Evolutionary conservation across 2,329 filamentous ascomycete species (phyloP).

Genomic region (Tolypocladium ophioglossoides): DNA sequence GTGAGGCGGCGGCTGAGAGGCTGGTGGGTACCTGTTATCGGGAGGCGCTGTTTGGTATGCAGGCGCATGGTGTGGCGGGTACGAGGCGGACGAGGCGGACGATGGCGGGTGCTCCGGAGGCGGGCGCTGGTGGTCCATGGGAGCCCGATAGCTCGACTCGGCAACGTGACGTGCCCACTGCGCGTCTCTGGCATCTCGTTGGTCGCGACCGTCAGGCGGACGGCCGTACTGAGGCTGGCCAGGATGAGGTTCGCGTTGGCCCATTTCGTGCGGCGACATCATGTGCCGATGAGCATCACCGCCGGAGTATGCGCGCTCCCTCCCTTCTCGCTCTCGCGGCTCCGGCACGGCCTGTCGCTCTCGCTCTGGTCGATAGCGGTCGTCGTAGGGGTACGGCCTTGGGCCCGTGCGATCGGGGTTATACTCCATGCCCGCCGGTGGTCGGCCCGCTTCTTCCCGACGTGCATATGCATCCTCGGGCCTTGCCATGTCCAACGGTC

Average conservation of each 20-base stretch:
- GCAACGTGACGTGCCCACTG: slow-evolving; percentile 22
- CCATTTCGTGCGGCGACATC: slow-evolving; percentile 22
- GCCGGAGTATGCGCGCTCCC: slow-evolving; percentile 38
- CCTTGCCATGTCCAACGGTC: slow-evolving; percentile 34
- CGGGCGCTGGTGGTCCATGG: slow-evolving; percentile 29
- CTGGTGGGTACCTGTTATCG: slow-evolving; percentile 20
- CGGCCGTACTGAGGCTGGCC: slow-evolving; percentile 35
- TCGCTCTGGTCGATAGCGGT: slow-evolving; percentile 39
- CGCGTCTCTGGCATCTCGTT: slow-evolving; percentile 20
- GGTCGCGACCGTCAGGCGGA: slow-evolving; percentile 30
- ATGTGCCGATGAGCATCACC: slow-evolving; percentile 34
- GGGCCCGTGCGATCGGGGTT: slow-evolving; percentile 38
- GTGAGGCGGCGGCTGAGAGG: slow-evolving; percentile 23
- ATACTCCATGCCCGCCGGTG: slow-evolving; percentile 33
- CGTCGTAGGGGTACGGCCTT: slow-evolving; percentile 37
- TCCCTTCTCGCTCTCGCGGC: slow-evolving; percentile 29
- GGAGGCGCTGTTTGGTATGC: slow-evolving; percentile 18
- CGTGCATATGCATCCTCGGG: slow-evolving; percentile 35
- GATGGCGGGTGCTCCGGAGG: slow-evolving; percentile 38
- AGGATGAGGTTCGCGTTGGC: slow-evolving; percentile 32
- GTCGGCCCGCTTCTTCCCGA: slow-evolving; percentile 35
- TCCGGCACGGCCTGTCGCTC: slow-evolving; percentile 36
- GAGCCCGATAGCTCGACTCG: slow-evolving; percentile 23
- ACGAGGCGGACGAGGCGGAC: slow-evolving; percentile 29
- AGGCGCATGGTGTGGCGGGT: slow-evolving; percentile 17